These are phyloP conservation scores for Aspergillus saccharolyticus DNA, from an alignment of 495 filamentous ascomycete genomes.

Conservation along the genomic window DNA sequence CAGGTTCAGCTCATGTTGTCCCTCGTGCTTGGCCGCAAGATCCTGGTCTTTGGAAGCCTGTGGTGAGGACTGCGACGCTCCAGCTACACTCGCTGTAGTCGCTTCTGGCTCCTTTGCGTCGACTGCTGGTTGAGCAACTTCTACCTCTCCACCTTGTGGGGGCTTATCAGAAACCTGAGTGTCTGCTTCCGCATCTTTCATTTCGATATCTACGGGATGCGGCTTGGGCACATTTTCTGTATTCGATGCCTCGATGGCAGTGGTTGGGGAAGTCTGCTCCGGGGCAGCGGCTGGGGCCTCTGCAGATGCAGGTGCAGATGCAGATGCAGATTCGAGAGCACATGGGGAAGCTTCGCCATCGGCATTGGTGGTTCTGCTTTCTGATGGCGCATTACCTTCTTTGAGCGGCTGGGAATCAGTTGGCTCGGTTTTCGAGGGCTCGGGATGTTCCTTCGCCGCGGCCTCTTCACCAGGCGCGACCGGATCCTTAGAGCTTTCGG, in stretches of 20 bases:
- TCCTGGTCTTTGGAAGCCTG: not conserved
- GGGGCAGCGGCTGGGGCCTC: not conserved
- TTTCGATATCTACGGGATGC: conserved; percentile 2
- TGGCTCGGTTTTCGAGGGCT: conserved; percentile 3
- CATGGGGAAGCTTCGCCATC: conserved; percentile 1
- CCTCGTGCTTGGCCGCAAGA: not conserved
- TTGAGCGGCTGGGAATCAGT: not conserved
- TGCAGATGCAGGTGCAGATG: not conserved
- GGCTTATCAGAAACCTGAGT: not conserved
- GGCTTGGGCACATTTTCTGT: conserved; percentile 14
- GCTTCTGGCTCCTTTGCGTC: conserved; percentile 2
- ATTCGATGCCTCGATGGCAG: conserved; percentile 37
- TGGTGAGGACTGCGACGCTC: not conserved
- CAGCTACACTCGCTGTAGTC: not conserved
- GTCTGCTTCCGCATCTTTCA: not conserved
- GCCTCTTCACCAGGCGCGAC: conserved; percentile 8
- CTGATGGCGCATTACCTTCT: not conserved
- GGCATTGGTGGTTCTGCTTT: conserved; percentile 1
- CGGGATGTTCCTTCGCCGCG: conserved; percentile 9
- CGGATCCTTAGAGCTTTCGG: conserved; percentile 3
- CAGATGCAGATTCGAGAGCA: not conserved
- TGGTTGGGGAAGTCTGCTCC: conserved; percentile 14
- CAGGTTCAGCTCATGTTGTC: conserved; percentile 1
- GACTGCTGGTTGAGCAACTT: not conserved
- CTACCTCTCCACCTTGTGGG: not conserved